Evolutionary conservation across 306 rosid species (phyloP).

Genomic region (Cercis canadensis): DNA sequence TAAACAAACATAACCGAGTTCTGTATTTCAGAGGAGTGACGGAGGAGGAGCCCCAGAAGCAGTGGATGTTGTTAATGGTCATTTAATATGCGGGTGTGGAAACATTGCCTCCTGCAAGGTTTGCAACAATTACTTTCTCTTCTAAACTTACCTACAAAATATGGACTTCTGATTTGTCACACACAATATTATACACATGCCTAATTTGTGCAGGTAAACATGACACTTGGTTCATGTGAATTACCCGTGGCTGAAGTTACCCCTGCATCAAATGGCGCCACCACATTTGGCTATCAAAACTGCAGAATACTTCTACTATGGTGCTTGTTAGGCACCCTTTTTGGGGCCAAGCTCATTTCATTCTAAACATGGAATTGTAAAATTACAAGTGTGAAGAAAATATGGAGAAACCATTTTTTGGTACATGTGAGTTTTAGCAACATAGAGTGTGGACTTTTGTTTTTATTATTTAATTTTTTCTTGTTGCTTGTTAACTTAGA

Average conservation of each 20-base stretch:
- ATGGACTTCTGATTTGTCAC: neutral
- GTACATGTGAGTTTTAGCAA: too few relatives aligned
- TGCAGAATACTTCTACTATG: constrained; percentile 37
- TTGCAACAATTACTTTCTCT: constrained; percentile 10
- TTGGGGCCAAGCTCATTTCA: constrained; percentile 36
- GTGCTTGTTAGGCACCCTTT: constrained; percentile 41
- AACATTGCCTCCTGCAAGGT: constrained; percentile 75
- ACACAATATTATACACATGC: neutral
- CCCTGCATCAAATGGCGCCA: neutral
- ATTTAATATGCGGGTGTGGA: constrained; percentile 68
- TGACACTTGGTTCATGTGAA: constrained; percentile 62
- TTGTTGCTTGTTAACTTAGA: neutral
- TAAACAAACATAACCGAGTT: too few relatives aligned
- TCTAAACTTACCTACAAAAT: constrained; percentile 2
- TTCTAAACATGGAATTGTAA: constrained; percentile 3
- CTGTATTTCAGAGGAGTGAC: constrained; percentile 80
- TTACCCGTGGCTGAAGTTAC: constrained; percentile 50
- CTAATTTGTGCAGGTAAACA: constrained; percentile 59
- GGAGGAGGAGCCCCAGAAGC: constrained; percentile 79
- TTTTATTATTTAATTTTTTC: too few relatives aligned
- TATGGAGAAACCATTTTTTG: too few relatives aligned
- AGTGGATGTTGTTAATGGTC: constrained; percentile 69
- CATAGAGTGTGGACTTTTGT: too few relatives aligned
- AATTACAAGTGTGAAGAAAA: too few relatives aligned
- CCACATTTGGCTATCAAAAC: constrained; percentile 41